These are phyloP conservation scores for Mycena filopes DNA, from an alignment of 768 basidiomycete genomes.

Conservation along the genomic window DNA sequence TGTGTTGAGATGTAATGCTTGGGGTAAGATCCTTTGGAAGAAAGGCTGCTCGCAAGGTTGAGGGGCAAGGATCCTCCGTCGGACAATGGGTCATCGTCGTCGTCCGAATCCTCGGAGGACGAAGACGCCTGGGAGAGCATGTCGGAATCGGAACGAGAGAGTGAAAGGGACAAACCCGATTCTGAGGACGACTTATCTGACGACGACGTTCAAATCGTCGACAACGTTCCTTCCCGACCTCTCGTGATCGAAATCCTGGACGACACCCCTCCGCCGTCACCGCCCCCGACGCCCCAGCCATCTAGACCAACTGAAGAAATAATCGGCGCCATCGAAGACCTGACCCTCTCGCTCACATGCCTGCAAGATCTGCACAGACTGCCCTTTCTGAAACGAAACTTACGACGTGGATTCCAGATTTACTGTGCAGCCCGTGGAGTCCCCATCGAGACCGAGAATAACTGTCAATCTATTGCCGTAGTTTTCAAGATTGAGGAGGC, in stretches of 20 bases:
- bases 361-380: conserved; percentile 53
- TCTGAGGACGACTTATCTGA: conserved; percentile 12
- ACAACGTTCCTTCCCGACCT: not conserved
- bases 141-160: conserved; percentile 16
- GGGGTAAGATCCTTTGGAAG: conserved; percentile 1
- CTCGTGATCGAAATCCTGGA: conserved; percentile 30
- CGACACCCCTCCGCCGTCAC: conserved; percentile 26
- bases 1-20: not conserved
- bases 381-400: conserved; percentile 67
- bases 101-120: conserved; percentile 10
- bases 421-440: conserved; percentile 53
- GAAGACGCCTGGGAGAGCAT: conserved; percentile 17
- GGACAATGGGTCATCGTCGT: not conserved
- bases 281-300: conserved; percentile 6
- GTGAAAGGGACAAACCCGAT: conserved; percentile 10
- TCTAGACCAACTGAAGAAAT: conserved; percentile 46
- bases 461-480: not conserved
- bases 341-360: conserved; percentile 44
- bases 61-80: not conserved
- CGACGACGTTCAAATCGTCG: conserved; percentile 12
- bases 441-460: conserved; percentile 34
- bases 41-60: conserved; percentile 23
- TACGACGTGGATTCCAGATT: conserved; percentile 58
- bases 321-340: conserved; percentile 45
- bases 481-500: conserved; percentile 31